Evolutionary conservation across 1,139 yeast genomes (phyloP), one percentile per base, ranked within the genome.

Genomic region (Lizanozyma gosingica): DNA sequence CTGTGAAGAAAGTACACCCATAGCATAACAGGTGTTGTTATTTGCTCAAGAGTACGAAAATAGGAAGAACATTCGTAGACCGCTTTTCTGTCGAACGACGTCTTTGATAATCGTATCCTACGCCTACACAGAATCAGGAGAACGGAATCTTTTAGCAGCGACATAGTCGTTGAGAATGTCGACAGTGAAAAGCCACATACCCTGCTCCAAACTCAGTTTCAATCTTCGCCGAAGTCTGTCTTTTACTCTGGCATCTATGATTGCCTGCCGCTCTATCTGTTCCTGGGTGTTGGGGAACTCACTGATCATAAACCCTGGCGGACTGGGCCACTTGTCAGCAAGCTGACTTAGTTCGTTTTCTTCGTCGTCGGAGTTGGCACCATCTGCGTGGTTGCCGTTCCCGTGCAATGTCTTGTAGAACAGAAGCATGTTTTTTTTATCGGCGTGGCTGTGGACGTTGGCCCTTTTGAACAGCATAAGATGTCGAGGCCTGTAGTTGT

Each of bases 231-330:
- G 6, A 11, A 22, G 29, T 11, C 29, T 22, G 11, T 22, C 29
- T 11, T 22, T 22, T 6, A 22, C 11, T 11, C 29, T 22, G 29
- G 29, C 29, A 22, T 22, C 29, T 22, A 22, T 22, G 29, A 22
- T 22, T 6, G 29, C 29, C 11, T 22, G 29, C 11, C 29, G 6
- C 22, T 48, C 50, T 18, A 14, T 34, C 34, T 60, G 54, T 50
- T 78, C 80, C 47, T 78, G 84, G 0, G 84, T 76, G 14, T 63
- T 62, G 1, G 86, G 84, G 49, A 81, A 80, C 44, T 78, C 84
- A 35, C 80, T 68, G 36, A 71, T 58, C 57, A 77, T 80, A 55
- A 71, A 78, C 1, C 85, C 85, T 2, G 83, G 83, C 1, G 86
- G 86, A 22, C 29, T 22, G 6, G 29, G 29, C 29, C 29, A 22